Conservation (phyloP, 2,329 filamentous ascomycete species). For the Scorias spongiosa region DNA sequence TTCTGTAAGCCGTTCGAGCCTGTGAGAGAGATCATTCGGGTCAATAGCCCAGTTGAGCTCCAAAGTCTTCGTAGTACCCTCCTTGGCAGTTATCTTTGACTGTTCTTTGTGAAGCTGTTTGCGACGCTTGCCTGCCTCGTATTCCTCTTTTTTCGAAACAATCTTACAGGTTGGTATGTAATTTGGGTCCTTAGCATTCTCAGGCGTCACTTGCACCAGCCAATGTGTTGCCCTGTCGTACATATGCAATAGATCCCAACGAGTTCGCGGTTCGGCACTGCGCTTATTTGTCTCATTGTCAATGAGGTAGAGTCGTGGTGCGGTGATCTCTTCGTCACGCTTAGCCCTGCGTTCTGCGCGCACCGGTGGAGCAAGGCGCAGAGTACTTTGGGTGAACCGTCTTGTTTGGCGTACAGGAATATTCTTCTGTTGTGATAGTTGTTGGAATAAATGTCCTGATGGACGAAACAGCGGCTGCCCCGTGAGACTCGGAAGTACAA, state of each 20-base stretch:
- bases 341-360: constrained; percentile 19
- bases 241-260: constrained; percentile 24
- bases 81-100: constrained; percentile 29
- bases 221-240: constrained; percentile 36
- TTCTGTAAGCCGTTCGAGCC: constrained; percentile 47
- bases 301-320: constrained; percentile 29
- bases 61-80: constrained; percentile 51
- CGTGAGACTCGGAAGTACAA: neutral
- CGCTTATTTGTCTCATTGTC: constrained; percentile 23
- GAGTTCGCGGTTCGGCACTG: constrained; percentile 14
- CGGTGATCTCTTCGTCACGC: constrained; percentile 35
- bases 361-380: neutral
- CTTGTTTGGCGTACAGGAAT: neutral
- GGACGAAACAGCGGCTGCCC: too few relatives aligned
- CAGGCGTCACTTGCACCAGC: constrained; percentile 33
- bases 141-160: constrained; percentile 41
- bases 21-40: constrained; percentile 56
- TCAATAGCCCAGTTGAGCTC: constrained; percentile 85
- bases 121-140: constrained; percentile 27
- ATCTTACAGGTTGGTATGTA: constrained; percentile 54
- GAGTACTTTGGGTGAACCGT: neutral
- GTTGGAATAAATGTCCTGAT: too few relatives aligned
- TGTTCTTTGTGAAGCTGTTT: constrained; percentile 30
- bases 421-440: too few relatives aligned
- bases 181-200: constrained; percentile 10